phyloP scores from a whole-genome alignment of 179 eudicot species.

The Spinacia oleracea region DNA sequence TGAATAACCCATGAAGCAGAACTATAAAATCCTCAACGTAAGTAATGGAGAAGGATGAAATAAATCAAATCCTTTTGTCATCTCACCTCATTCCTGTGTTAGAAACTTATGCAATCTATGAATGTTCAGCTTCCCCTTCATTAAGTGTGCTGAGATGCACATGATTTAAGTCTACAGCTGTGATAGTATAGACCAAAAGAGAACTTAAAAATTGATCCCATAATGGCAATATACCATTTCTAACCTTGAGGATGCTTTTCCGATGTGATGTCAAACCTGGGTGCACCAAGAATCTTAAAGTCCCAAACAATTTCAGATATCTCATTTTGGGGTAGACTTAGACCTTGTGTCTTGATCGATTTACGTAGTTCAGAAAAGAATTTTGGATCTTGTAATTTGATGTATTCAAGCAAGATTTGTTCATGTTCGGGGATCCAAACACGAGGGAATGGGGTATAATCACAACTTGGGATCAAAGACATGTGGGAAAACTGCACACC shows the following conservation, averaged over 20 bases:
- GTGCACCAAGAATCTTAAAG: conserved; percentile 65
- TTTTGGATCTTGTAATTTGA: conserved; percentile 72
- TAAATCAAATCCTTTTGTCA: neutral
- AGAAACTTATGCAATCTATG: neutral
- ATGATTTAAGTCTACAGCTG: neutral
- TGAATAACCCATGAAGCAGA: neutral
- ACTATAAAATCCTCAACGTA: neutral
- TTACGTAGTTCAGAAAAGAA: conserved; percentile 64
- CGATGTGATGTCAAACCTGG: conserved; percentile 15
- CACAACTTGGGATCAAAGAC: conserved; percentile 84
- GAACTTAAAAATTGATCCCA: neutral
- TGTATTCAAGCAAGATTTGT: conserved; percentile 63
- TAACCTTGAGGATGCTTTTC: conserved; percentile 6
- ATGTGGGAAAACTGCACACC: conserved; percentile 89
- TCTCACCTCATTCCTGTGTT: conserved; percentile 6
- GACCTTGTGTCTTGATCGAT: conserved; percentile 53
- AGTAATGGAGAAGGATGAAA: neutral
- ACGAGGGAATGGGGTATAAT: conserved; percentile 83
- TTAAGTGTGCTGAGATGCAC: neutral
- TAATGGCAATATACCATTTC: neutral
- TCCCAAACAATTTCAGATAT: conserved; percentile 76
- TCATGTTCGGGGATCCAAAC: conserved; percentile 91
- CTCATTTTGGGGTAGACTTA: conserved; percentile 71
- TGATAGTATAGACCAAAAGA: neutral
- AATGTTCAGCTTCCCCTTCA: neutral